phyloP scores from a whole-genome alignment of 2,329 filamentous ascomycete genomes.

The Ascomycota sp. region DNA sequence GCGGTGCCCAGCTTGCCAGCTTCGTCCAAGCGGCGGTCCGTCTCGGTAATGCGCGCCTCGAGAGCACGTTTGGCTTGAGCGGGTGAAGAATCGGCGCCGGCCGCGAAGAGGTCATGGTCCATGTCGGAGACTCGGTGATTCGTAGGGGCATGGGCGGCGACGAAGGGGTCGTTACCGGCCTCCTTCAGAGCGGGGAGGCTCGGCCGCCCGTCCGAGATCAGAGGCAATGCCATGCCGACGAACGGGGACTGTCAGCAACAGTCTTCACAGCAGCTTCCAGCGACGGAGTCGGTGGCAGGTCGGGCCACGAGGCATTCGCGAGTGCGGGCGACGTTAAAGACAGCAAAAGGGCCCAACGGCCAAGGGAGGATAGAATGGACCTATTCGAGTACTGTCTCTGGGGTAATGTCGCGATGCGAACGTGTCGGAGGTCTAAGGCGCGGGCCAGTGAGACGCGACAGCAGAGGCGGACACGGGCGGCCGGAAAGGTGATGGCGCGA shows the following conservation, averaged over 20 bases:
- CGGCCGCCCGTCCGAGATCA: slow-evolving; percentile 18
- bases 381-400: no score
- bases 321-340: background rate
- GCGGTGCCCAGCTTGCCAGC: slow-evolving; percentile 76
- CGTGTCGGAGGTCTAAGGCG: no score
- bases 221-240: slow-evolving; percentile 20
- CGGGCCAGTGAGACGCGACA: background rate
- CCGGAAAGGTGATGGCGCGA: background rate
- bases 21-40: slow-evolving; percentile 76
- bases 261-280: no score
- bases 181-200: slow-evolving; percentile 17
- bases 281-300: no score
- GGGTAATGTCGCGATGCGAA: no score
- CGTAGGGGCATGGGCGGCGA: slow-evolving; percentile 21
- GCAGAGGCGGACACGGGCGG: background rate
- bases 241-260: background rate
- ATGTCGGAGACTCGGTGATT: slow-evolving; percentile 64
- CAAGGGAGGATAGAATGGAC: no score
- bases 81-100: slow-evolving; percentile 60
- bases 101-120: slow-evolving; percentile 58
- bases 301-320: no score
- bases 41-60: slow-evolving; percentile 81
- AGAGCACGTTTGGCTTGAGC: slow-evolving; percentile 74
- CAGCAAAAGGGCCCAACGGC: no score
- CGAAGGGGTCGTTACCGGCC: slow-evolving; percentile 34